Base-by-base conservation (phyloP, 192 early-diverging fungal genomes). In the Coemansia sp. region DNA sequence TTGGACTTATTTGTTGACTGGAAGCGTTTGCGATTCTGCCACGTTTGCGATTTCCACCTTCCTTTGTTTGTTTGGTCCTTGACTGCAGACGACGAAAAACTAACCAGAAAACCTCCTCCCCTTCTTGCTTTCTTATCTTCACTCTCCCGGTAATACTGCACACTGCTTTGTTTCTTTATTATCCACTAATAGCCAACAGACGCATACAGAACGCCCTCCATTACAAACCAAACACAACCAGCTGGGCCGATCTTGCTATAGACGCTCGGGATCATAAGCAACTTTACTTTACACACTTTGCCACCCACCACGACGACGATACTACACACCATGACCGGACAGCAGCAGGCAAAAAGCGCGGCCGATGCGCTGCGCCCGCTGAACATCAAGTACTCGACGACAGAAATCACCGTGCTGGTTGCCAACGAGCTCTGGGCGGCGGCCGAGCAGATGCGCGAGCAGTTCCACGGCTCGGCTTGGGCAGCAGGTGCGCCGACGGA, bases 341-440 rank as follows among this genome's bases (percentile, higher is more conserved):
- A 57, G 15, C 72, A 66, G 55, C 72, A 66, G 55, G 68, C 68
- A 62, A 74, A 74, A 64, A 70, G 62, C 31, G 66, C 62, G 23
- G 67, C 67, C 28, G 68, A 85, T 72, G 80, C 82, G 29, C 75
- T 86, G 62, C 87, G 92, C 63, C 88, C 89, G 56, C 84, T 95
- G 41, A 80, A 86, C 59, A 76, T 94, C 74, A 91, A 89, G 83
- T 88, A 91, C 69, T 84, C 84, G 59, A 83, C 86, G 28, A 84
- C 86, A 64, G 90, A 96, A 72, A 81, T 93, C 60, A 85, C 91
- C 19, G 86, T 96, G 54, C 76, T 91, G 34, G 85, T 96, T 22
- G 91, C 93, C 62, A 83, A 88, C 54, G 83, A 88, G 72, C 86
- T 91, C 62, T 96, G 94, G 94, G 89, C 91, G 2, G 84, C 87